Evolutionary conservation across 1,284 basidiomycete genomes (phyloP).

Genomic region (Anthracocystis walkeri): DNA sequence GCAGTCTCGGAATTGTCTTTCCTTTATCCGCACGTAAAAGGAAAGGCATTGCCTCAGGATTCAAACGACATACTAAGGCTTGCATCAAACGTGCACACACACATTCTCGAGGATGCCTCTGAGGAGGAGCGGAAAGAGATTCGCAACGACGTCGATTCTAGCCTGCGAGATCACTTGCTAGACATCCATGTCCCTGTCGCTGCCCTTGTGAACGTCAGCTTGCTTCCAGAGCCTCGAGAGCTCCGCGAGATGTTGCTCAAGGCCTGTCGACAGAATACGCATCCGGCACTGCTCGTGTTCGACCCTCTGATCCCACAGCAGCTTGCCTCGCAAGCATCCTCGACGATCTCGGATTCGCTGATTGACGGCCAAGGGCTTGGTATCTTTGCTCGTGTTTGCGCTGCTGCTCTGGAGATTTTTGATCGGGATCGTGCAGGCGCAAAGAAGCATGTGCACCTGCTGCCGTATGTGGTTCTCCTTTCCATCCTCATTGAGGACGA

Average conservation of each 20-base stretch:
- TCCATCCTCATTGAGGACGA: conserved; percentile 70
- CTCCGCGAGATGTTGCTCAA: conserved; percentile 35
- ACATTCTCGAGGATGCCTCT: conserved; percentile 5
- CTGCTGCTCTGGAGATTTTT: conserved; percentile 76
- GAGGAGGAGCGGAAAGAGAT: conserved; percentile 15
- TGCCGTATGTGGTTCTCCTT: conserved; percentile 68
- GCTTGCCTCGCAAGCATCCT: not conserved
- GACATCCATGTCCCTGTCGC: conserved; percentile 38
- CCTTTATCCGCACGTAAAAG: no score
- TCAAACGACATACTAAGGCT: not conserved
- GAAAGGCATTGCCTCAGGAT: no score
- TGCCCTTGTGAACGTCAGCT: conserved; percentile 11
- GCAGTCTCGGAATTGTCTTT: conserved; percentile 27
- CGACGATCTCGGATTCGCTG: conserved; percentile 8
- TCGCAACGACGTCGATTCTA: conserved; percentile 6
- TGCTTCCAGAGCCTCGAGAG: conserved; percentile 30
- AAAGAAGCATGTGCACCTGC: conserved; percentile 75
- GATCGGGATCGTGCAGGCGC: conserved; percentile 76
- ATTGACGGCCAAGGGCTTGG: conserved; percentile 74
- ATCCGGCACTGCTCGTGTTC: conserved; percentile 37
- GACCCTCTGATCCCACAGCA: conserved; percentile 35
- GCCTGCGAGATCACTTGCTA: conserved; percentile 36
- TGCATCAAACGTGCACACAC: not conserved
- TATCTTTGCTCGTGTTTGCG: conserved; percentile 77
- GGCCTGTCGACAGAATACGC: conserved; percentile 19